A percentile compares a stretch with the other conserved stretches of the same genome.
Evolutionary conservation across 805 yeast species (phyloP).

Genomic region (Monosporozyma servazzii): DNA sequence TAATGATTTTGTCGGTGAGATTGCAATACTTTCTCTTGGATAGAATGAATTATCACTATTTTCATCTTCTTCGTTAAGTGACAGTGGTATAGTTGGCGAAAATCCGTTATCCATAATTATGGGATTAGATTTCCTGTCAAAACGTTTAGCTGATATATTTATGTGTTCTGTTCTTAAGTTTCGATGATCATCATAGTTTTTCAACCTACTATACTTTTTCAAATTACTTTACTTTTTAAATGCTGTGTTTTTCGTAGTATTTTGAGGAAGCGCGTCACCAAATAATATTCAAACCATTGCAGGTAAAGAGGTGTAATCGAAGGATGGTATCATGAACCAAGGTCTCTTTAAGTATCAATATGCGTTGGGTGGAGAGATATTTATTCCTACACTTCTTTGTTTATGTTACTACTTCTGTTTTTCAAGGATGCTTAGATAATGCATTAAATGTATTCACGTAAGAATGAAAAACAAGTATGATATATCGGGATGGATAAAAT

Average conservation of each 20-base stretch:
- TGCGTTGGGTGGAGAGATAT: too few relatives aligned
- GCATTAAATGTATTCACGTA: too few relatives aligned
- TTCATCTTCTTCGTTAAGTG: background rate
- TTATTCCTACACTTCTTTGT: too few relatives aligned
- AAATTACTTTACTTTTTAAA: background rate
- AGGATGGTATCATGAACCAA: too few relatives aligned
- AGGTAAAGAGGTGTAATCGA: background rate
- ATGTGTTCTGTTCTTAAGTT: background rate
- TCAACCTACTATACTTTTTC: background rate
- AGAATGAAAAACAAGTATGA: too few relatives aligned
- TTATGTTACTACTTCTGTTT: too few relatives aligned
- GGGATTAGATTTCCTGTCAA: too few relatives aligned
- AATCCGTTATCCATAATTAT: background rate
- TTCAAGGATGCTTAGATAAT: too few relatives aligned
- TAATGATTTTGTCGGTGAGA: constrained; percentile 12
- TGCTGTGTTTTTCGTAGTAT: background rate
- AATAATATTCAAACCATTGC: background rate
- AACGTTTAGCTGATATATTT: background rate
- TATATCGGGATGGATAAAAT: too few relatives aligned
- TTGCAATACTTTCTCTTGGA: constrained; percentile 1
- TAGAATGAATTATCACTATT: background rate
- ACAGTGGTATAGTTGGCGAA: constrained; percentile 8
- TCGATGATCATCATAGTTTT: background rate
- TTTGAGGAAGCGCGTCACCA: background rate
- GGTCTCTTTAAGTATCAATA: too few relatives aligned